These are phyloP conservation scores for Colletotrichum simmondsii DNA, from an alignment of 2,329 filamentous ascomycete species.

Conservation along the genomic window DNA sequence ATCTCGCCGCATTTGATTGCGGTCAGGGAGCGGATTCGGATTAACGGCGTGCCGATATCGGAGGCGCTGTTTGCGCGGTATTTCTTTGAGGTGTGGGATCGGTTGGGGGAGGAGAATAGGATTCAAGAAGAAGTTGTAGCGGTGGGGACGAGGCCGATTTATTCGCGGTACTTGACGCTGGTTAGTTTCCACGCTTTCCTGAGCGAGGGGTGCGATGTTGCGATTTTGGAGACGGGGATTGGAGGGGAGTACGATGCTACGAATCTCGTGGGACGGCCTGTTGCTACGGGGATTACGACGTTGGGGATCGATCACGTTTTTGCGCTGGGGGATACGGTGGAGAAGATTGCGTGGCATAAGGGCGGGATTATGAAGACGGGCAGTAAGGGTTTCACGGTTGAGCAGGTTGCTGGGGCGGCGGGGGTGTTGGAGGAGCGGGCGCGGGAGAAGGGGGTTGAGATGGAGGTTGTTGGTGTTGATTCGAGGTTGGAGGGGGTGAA, in stretches of 20 bases:
- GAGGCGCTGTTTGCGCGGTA: conserved; percentile 77
- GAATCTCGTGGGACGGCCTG: conserved; percentile 72
- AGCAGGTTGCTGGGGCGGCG: conserved; percentile 48
- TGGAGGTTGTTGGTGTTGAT: conserved; percentile 20
- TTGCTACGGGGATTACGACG: conserved; percentile 78
- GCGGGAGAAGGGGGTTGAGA: conserved; percentile 56
- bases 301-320: conserved; percentile 87
- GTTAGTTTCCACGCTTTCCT: conserved; percentile 89
- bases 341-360: conserved; percentile 91
- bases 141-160: conserved; percentile 80
- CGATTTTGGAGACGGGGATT: conserved; percentile 92
- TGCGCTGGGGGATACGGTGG: conserved; percentile 82
- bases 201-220: conserved; percentile 77
- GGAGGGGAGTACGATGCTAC: conserved; percentile 95
- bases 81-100: conserved; percentile 88
- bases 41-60: conserved; percentile 77
- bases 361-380: conserved; percentile 83
- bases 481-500: conserved; percentile 56
- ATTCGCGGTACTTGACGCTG: conserved; percentile 91
- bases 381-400: conserved; percentile 49
- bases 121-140: conserved; percentile 58
- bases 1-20: conserved; percentile 88
- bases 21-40: conserved; percentile 85
- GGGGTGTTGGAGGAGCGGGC: conserved; percentile 70
- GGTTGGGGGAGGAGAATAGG: conserved; percentile 54